phyloP scores from a whole-genome alignment of 148 eudicot species.

The Vaccinium corymbosum region DNA sequence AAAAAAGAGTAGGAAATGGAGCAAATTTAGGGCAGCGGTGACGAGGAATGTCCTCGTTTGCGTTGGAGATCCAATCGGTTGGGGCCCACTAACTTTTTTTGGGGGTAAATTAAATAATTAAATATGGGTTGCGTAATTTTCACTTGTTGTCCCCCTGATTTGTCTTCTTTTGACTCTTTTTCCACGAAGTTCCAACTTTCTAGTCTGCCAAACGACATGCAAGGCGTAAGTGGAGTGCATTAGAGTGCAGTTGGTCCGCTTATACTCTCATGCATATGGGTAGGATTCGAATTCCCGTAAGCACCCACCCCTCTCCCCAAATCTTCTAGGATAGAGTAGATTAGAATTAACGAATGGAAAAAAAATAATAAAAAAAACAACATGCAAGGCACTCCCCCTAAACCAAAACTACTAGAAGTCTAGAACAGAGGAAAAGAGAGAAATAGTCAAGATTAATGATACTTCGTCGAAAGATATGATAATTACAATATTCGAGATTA shows the following conservation, averaged over 20 bases:
- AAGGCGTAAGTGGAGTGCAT: background rate
- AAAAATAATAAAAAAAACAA: background rate
- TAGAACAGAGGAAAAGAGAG: background rate
- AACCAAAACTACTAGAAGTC: background rate
- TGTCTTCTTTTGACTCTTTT: background rate
- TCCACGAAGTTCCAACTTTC: background rate
- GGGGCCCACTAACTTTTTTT: background rate
- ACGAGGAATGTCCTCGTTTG: background rate
- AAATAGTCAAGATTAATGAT: too few relatives aligned
- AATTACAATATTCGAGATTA: too few relatives aligned
- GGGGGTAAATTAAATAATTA: background rate
- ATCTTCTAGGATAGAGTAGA: too few relatives aligned
- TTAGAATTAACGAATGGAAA: too few relatives aligned
- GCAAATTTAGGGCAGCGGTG: too few relatives aligned
- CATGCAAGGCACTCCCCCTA: background rate
- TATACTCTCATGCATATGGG: too few relatives aligned
- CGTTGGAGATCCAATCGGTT: background rate
- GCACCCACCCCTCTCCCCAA: too few relatives aligned
- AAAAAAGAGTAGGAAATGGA: too few relatives aligned
- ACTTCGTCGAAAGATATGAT: too few relatives aligned
- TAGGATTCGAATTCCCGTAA: too few relatives aligned
- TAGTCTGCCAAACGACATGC: background rate
- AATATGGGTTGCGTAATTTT: background rate
- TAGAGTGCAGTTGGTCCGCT: too few relatives aligned
- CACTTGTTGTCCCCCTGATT: background rate